Base-by-base conservation (phyloP, 495 filamentous ascomycete genomes). In the Penicillium antarcticum region DNA sequence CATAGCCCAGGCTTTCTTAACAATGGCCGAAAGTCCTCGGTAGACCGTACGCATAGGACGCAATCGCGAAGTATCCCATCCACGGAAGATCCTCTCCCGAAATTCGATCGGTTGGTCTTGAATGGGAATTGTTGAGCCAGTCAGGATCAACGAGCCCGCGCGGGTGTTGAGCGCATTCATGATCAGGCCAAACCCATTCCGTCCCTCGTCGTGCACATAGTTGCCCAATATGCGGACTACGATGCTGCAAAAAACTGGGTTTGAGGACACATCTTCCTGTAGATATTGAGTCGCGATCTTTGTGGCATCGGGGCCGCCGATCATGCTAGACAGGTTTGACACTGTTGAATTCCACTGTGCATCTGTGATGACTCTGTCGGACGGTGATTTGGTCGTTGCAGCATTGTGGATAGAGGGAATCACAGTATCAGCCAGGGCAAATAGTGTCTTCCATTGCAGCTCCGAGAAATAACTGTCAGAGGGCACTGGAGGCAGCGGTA, bases 131-230 rank as follows among this genome's bases (percentile, higher is more conserved):
- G 72, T 71, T 18, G 81, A 82, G 18, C 87, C 86, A 0, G 87
- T 91, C 16, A 85, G 65, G 13, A 88, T 64, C 13, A 89, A 62
- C 31, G 83, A 89, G 8, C 87, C 88, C 0, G 82, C 68, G n/a
- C 77, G 77, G 24, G 87, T 87, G 52, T 82, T 78, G 24, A 85
- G 61, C 0, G 77, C 68, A 26, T 64, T 78, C 55, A 85, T 45
- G 24, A 85, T 68, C 16, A 82, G 58, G 4, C 70, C 65, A 18
- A 85, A 55, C 0, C 74, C 78, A 56, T 77, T 78, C 55, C 60
- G 65, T 1, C 73, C 72, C 49, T 83, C 77, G 9, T 74, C 66
- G 24, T 70, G 68, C 18, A 78, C 62, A 55, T 72, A 66, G 7
- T 68, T 21, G 1, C 65, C 57, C 17, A 85, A 60, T 1, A 69